Evolutionary conservation across 2,329 filamentous ascomycete species (phyloP).

Genomic region (Fusarium sp.): DNA sequence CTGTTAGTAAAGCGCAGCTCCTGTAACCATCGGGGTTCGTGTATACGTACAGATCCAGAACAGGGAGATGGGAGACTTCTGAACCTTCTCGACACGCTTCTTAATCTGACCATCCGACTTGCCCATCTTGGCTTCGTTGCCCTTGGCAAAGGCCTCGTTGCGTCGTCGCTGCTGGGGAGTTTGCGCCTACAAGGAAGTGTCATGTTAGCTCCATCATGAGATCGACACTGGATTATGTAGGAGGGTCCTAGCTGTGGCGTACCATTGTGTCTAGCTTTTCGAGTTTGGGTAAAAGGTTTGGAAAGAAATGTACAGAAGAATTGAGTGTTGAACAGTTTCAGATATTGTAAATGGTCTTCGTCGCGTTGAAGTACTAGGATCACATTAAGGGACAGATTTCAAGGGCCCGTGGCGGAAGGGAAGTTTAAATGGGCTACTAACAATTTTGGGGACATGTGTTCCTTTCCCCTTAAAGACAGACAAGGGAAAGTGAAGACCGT

Average conservation of each 20-base stretch:
- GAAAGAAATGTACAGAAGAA: constrained; percentile 3
- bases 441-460: constrained; percentile 48
- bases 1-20: constrained; percentile 8
- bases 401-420: constrained; percentile 5
- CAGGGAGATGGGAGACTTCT: constrained; percentile 71
- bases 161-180: constrained; percentile 84
- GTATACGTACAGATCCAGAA: constrained; percentile 67
- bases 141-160: constrained; percentile 80
- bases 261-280: constrained; percentile 21
- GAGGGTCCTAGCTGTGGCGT: constrained; percentile 1
- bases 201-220: constrained; percentile 33
- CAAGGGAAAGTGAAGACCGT: constrained; percentile 7
- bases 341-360: constrained; percentile 1
- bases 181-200: constrained; percentile 69
- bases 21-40: background rate
- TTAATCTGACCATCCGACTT: constrained; percentile 74
- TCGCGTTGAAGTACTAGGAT: constrained; percentile 30
- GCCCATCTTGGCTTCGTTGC: constrained; percentile 78
- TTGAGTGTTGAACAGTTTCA: background rate
- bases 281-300: background rate
- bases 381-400: constrained; percentile 43
- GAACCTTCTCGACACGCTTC: constrained; percentile 64
- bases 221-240: constrained; percentile 10
- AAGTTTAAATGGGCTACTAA: constrained; percentile 28
- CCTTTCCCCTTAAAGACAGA: constrained; percentile 34